Conservation (phyloP, 106 monocot genomes). For the Acorus calamus region DNA sequence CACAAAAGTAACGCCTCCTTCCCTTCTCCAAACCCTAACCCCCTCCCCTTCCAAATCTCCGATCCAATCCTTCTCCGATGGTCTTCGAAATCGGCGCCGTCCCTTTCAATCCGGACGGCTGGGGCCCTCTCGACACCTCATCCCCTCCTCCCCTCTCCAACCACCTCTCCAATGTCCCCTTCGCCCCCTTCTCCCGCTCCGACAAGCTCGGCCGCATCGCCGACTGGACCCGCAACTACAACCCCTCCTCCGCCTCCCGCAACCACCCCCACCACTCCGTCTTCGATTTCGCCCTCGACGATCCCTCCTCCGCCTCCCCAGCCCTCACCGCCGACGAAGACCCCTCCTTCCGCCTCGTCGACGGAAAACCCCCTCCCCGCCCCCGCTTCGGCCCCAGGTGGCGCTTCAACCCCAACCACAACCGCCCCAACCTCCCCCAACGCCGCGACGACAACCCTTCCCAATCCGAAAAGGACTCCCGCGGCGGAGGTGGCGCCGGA, state of each 20-base stretch:
- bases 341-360: slow-evolving; percentile 87
- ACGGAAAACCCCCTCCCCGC: slow-evolving; percentile 87
- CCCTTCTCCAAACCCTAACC: no score
- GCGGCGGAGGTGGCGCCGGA: slow-evolving; percentile 24
- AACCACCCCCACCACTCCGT: slow-evolving; percentile 15
- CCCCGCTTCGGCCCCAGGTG: slow-evolving; percentile 87
- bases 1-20: no score
- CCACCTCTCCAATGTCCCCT: neutral
- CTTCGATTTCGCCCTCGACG: slow-evolving; percentile 53
- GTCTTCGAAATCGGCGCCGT: neutral
- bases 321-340: slow-evolving; percentile 29
- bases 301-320: slow-evolving; percentile 27
- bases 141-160: neutral
- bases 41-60: no score
- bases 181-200: neutral
- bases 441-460: slow-evolving; percentile 48
- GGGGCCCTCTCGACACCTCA: neutral
- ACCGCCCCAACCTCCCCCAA: slow-evolving; percentile 81
- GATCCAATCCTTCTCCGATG: no score
- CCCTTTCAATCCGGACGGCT: neutral
- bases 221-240: neutral
- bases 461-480: no score
- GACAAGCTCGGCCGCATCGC: neutral
- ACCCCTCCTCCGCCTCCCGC: neutral
- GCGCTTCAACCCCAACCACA: slow-evolving; percentile 48